A percentile compares a stretch with the other conserved stretches of the same genome.
phyloP scores from a whole-genome alignment of 495 filamentous ascomycete genomes.

The Alectoria sarmentosa region DNA sequence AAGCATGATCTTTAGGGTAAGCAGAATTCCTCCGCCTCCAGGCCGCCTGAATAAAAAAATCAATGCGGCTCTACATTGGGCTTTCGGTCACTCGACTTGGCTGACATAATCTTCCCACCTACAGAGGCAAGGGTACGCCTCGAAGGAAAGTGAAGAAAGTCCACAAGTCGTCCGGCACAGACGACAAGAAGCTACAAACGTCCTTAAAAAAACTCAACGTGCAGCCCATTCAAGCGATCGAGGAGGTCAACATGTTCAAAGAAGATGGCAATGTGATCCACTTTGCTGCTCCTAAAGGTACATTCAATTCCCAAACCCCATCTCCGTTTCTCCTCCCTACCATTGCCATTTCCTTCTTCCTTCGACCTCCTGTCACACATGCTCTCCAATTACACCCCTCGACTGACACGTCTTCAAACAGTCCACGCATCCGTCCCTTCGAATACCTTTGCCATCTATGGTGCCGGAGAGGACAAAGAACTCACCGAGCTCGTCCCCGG shows the following conservation, averaged over 20 bases:
- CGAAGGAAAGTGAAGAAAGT: constrained; percentile 98
- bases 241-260: constrained; percentile 99
- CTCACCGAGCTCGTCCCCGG: constrained; percentile 98
- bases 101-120: constrained; percentile 1
- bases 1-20: constrained; percentile 29
- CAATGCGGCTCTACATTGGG: too few species aligned
- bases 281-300: constrained; percentile 95
- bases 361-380: not conserved
- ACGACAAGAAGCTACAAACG: constrained; percentile 99
- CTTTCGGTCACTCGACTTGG: not conserved
- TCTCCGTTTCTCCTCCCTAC: constrained; percentile 3
- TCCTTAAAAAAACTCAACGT: constrained; percentile 93
- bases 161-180: constrained; percentile 78
- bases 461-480: constrained; percentile 97
- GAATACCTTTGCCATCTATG: constrained; percentile 99
- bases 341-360: not conserved
- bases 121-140: constrained; percentile 95
- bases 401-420: constrained; percentile 31
- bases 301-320: constrained; percentile 26
- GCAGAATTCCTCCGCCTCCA: constrained; percentile 22
- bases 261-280: constrained; percentile 99
- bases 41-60: not conserved
- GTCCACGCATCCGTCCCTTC: constrained; percentile 93
- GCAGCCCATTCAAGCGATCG: constrained; percentile 95
- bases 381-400: not conserved